Percentiles rank a stretch among this genome's conserved stretches.
Evolutionary conservation across 768 basidiomycete species (phyloP).

Genomic region (Leccinum uliginosum): DNA sequence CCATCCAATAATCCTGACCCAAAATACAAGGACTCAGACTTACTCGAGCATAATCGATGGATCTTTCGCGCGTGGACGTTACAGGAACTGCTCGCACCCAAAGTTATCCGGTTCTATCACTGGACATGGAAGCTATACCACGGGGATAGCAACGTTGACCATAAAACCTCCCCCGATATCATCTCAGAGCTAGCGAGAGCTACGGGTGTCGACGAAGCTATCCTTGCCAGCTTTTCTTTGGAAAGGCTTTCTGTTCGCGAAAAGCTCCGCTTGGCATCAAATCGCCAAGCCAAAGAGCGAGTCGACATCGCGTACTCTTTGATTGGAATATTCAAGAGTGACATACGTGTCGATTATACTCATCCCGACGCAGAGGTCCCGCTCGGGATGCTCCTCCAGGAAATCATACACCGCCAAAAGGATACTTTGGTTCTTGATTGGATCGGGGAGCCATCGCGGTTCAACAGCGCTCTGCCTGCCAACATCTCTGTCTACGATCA

Average conservation of each 20-base stretch:
- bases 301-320: slow-evolving; percentile 14
- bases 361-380: slow-evolving; percentile 1
- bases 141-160: background rate
- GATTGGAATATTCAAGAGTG: slow-evolving; percentile 16
- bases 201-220: background rate
- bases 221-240: background rate
- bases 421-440: slow-evolving; percentile 19
- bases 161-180: slow-evolving; percentile 3
- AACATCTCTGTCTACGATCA: slow-evolving; percentile 11
- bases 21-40: background rate
- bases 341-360: slow-evolving; percentile 2
- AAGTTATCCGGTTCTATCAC: slow-evolving; percentile 11
- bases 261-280: slow-evolving; percentile 12
- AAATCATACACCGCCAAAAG: slow-evolving; percentile 8
- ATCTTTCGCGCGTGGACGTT: slow-evolving; percentile 15
- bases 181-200: background rate
- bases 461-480: slow-evolving; percentile 15
- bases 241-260: slow-evolving; percentile 1
- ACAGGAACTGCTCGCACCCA: slow-evolving; percentile 13
- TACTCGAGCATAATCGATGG: slow-evolving; percentile 12
- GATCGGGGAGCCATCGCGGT: slow-evolving; percentile 12
- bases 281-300: slow-evolving; percentile 4
- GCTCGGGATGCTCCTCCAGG: slow-evolving; percentile 12
- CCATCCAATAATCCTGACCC: background rate
- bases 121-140: slow-evolving; percentile 2